Evolutionary conservation across 2,329 filamentous ascomycete species (phyloP), one percentile per base, ranked within the genome.

Genomic region (Diaporthe humulicola): DNA sequence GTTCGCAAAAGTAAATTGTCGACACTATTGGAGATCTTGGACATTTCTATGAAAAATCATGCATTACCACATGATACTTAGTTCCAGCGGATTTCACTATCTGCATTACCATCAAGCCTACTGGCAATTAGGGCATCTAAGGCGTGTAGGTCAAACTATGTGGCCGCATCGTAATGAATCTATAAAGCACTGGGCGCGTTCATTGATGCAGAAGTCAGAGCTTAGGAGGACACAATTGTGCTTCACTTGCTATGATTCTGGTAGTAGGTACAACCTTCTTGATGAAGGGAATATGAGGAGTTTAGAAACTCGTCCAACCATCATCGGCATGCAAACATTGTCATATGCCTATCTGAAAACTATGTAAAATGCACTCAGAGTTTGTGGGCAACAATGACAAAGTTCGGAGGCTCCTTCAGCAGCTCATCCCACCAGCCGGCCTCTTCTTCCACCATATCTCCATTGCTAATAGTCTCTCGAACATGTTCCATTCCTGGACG

Each of bases 361-460:
- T 45, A 45, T 45, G 48, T n/a, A 33, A 17, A 4, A 30, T 3
- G 7, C 7, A 38, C 5, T 50, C 28, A 67, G 1, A 28, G 12
- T 17, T 67, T 67, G 30, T 38, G 22, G 4, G 33, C 22, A 7
- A 38, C 22, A 8, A 67, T 67, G 3, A 67, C 64, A 19, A 67
- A 67, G 30, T 67, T 67, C 22, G 64, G 64, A 0, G 64, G 64
- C 45, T 67, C 30, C 36, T 25, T 17, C 30, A 67, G 6, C 30
- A 67, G 19, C 17, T 52, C 64, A 52, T 52, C 45, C 64, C 64
- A 67, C 64, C 64, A 67, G 45, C 19, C 5, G 2, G 10, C 33
- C 22, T 5, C 5, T 10, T 30, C 10, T 6, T 1, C 14, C 14
- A 0, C 6, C 12, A 1, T 6, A 3, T 4, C 15, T 22, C 15